Evolutionary conservation across 2,329 filamentous ascomycete genomes (phyloP).

Genomic region (Chrysoporthe puriensis): DNA sequence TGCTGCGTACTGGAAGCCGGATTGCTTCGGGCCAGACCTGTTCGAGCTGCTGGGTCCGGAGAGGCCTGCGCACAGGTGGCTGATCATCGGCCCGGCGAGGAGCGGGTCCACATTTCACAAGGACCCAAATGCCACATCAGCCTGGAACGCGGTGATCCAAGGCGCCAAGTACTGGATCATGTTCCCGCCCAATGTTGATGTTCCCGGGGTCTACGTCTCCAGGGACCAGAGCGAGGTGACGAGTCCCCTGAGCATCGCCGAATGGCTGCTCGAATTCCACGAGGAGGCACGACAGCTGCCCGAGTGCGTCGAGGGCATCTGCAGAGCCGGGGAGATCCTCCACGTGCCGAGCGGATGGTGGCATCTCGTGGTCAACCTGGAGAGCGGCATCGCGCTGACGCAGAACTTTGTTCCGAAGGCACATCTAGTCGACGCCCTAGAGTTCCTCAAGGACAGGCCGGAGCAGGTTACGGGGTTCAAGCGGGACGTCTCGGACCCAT

Average conservation of each 20-base stretch:
- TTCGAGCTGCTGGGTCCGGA: conserved; percentile 79
- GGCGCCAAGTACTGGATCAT: conserved; percentile 98
- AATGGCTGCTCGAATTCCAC: conserved; percentile 93
- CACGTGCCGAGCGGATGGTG: conserved; percentile 97
- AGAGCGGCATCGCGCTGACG: conserved; percentile 83
- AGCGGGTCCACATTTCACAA: conserved; percentile 97
- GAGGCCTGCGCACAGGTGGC: conserved; percentile 86
- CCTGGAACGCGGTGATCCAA: conserved; percentile 92
- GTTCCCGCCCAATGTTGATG: conserved; percentile 80
- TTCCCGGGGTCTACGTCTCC: conserved; percentile 89
- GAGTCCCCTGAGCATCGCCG: conserved; percentile 91
- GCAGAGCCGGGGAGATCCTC: conserved; percentile 79
- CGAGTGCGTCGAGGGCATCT: conserved; percentile 85
- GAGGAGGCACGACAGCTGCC: conserved; percentile 74
- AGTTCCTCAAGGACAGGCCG: conserved; percentile 79
- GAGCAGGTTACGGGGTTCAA: conserved; percentile 89
- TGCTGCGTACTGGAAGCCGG: conserved; percentile 74
- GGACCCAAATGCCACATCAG: conserved; percentile 71
- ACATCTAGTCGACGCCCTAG: conserved; percentile 74
- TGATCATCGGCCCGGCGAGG: conserved; percentile 85
- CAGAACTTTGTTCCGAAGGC: conserved; percentile 90
- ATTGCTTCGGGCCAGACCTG: conserved; percentile 84
- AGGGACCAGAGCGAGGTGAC: conserved; percentile 92
- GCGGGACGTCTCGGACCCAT: conserved; percentile 71
- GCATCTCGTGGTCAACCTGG: conserved; percentile 91